phyloP scores from a whole-genome alignment of 441 rosid species.

The Theobroma grandiflorum region DNA sequence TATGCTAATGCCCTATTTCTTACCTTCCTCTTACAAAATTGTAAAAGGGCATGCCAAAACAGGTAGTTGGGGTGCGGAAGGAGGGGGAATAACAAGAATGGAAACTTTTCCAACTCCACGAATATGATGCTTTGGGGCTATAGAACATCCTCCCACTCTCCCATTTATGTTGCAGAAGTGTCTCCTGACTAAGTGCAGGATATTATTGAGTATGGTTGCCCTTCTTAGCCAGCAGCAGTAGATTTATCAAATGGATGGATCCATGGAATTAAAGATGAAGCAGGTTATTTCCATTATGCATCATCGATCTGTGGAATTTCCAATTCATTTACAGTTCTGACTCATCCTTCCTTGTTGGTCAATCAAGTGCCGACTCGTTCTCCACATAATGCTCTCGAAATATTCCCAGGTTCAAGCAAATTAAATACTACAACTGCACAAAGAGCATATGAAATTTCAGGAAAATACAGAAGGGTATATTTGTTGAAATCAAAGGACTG shows the following conservation, averaged over 20 bases:
- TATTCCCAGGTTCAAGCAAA: constrained; percentile 63
- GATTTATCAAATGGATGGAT: background rate
- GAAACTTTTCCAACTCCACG: background rate
- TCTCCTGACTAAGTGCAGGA: background rate
- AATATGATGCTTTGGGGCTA: too few relatives aligned
- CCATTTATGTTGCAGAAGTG: background rate
- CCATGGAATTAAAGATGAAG: background rate
- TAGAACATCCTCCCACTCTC: background rate
- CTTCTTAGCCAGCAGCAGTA: background rate
- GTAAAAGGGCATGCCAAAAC: too few relatives aligned
- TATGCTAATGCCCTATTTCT: too few relatives aligned
- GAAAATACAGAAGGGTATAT: background rate
- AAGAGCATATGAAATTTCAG: background rate
- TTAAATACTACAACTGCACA: constrained; percentile 64
- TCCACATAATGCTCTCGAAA: constrained; percentile 71
- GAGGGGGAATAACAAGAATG: background rate
- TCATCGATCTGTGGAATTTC: background rate
- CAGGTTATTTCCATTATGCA: too few relatives aligned
- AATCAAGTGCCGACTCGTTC: constrained; percentile 67
- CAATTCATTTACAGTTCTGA: background rate
- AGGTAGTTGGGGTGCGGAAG: too few relatives aligned
- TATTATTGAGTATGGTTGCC: background rate
- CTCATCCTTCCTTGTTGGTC: constrained; percentile 51
- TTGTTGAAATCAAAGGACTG: background rate
- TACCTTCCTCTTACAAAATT: too few relatives aligned